Evolutionary conservation across 1,284 basidiomycete genomes (phyloP).

Genomic region (Melampsora americana): DNA sequence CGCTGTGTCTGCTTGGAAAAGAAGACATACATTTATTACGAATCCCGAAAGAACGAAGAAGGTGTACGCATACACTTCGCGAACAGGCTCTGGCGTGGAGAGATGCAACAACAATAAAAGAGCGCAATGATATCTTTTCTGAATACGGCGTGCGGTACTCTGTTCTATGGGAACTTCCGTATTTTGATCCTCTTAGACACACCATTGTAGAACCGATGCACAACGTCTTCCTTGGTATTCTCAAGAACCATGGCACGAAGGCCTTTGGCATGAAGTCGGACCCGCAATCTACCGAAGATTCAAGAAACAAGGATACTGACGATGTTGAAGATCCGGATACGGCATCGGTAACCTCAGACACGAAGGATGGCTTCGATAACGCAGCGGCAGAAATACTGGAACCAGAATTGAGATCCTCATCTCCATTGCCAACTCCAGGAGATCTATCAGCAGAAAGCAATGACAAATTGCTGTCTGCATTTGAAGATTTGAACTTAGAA

Average conservation of each 20-base stretch:
- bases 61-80: background rate
- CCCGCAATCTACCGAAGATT: too few relatives aligned
- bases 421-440: background rate
- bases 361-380: background rate
- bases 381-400: background rate
- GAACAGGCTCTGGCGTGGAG: too few relatives aligned
- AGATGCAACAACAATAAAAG: background rate
- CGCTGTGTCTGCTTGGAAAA: constrained; percentile 8
- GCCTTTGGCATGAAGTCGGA: too few relatives aligned
- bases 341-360: background rate
- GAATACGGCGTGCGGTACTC: constrained; percentile 29
- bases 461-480: too few relatives aligned
- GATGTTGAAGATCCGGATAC: too few relatives aligned
- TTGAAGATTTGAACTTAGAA: too few relatives aligned
- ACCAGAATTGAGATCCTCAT: background rate
- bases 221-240: too few relatives aligned
- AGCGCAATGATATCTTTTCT: constrained; percentile 6
- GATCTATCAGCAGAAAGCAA: background rate
- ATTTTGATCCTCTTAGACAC: too few relatives aligned
- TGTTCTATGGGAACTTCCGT: constrained; percentile 9
- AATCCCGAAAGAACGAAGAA: background rate
- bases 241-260: too few relatives aligned
- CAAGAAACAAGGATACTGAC: too few relatives aligned
- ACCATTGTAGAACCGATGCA: too few relatives aligned
- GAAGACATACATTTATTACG: background rate